Evolutionary conservation across 768 basidiomycete genomes (phyloP).

Genomic region (Trametes maxima): DNA sequence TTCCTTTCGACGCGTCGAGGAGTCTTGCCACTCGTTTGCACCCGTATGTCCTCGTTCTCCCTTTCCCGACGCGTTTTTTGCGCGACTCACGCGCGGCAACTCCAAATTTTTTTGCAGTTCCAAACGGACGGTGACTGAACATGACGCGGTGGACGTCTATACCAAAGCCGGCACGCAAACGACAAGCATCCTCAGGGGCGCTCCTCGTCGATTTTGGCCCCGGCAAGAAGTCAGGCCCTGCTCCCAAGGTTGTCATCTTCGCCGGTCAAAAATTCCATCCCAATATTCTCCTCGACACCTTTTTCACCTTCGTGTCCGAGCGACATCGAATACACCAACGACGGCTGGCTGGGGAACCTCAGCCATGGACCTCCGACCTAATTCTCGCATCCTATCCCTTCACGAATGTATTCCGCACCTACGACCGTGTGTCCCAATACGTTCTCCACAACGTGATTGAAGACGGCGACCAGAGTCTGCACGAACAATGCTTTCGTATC

Average conservation of each 20-base stretch:
- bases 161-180: neutral
- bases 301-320: conserved; percentile 37
- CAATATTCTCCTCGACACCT: conserved; percentile 32
- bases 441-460: conserved; percentile 70
- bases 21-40: neutral
- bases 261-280: conserved; percentile 28
- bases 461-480: conserved; percentile 59
- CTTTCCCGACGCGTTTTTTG: neutral
- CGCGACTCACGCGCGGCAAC: neutral
- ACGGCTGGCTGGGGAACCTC: conserved; percentile 31
- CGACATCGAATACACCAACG: conserved; percentile 34
- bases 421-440: conserved; percentile 72
- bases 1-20: neutral
- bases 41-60: neutral
- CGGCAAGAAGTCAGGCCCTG: conserved; percentile 4
- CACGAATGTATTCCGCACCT: conserved; percentile 75
- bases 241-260: conserved; percentile 24
- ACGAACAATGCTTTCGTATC: conserved; percentile 73
- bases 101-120: neutral
- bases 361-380: conserved; percentile 64
- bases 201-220: conserved; percentile 4
- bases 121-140: neutral
- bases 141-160: conserved; percentile 7
- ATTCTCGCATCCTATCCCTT: conserved; percentile 60
- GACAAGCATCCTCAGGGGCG: conserved; percentile 5